Conservation (phyloP, 148 eudicot species). For the Diospyros kaki region DNA sequence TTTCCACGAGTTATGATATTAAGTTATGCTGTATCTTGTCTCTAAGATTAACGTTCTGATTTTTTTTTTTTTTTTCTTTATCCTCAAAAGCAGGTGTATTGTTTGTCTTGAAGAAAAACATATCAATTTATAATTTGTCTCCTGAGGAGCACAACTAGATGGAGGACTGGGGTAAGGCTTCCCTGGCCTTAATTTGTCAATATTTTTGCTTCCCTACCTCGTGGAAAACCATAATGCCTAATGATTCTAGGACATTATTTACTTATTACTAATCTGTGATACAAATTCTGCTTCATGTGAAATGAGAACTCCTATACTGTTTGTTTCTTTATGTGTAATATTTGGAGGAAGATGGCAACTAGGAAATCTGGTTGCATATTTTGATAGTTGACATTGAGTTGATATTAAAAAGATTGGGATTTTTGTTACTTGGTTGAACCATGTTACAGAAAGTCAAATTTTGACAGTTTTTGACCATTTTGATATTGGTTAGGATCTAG, state of each 20-base stretch:
- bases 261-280: not conserved
- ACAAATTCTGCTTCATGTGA: not conserved
- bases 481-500: not conserved
- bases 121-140: not conserved
- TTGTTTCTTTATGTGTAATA: not conserved
- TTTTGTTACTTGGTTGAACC: not conserved
- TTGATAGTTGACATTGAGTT: too few relatives aligned
- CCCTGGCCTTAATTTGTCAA: not conserved
- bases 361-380: not conserved
- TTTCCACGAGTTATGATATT: not conserved
- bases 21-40: not conserved
- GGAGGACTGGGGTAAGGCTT: conserved; percentile 21
- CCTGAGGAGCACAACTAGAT: conserved; percentile 4
- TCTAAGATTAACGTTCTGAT: not conserved
- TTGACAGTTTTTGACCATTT: not conserved
- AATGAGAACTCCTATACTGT: not conserved
- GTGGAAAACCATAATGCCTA: not conserved
- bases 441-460: not conserved
- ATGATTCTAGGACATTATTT: not conserved
- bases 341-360: not conserved
- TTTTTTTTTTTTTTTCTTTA: not conserved
- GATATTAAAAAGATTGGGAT: not conserved
- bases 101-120: not conserved
- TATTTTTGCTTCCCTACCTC: not conserved
- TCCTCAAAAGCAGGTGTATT: not conserved